Evolutionary conservation across 2,329 filamentous ascomycete genomes (phyloP).

Genomic region (Fusarium graminum): DNA sequence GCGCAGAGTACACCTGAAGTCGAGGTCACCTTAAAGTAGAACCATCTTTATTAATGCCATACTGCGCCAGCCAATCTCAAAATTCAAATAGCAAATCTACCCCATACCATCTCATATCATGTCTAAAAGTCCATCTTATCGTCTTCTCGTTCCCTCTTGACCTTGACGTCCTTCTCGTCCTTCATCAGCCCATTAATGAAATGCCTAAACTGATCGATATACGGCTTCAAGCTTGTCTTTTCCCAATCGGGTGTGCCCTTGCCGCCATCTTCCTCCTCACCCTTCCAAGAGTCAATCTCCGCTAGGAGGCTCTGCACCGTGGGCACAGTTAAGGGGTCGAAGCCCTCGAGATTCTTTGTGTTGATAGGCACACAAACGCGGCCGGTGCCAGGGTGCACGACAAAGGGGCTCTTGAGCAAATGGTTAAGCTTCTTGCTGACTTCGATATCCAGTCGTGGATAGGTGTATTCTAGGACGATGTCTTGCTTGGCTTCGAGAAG

Average conservation of each 20-base stretch:
- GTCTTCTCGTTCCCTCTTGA: slow-evolving; percentile 70
- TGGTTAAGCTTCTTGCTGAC: slow-evolving; percentile 99
- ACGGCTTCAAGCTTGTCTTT: slow-evolving; percentile 94
- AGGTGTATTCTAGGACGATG: slow-evolving; percentile 96
- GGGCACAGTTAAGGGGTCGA: slow-evolving; percentile 89
- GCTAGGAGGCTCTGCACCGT: slow-evolving; percentile 84
- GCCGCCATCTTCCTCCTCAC: slow-evolving; percentile 54
- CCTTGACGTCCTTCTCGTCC: slow-evolving; percentile 72
- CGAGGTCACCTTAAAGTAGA: slow-evolving; percentile 25
- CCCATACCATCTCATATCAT: slow-evolving; percentile 24
- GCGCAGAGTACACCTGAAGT: slow-evolving; percentile 18
- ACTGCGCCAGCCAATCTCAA: slow-evolving; percentile 39
- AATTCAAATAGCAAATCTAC: slow-evolving; percentile 34
- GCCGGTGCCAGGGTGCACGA: slow-evolving; percentile 94
- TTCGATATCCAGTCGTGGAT: slow-evolving; percentile 95
- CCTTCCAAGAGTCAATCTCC: slow-evolving; percentile 88
- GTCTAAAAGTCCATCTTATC: slow-evolving; percentile 66
- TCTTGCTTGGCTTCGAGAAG: slow-evolving; percentile 94
- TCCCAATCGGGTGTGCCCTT: slow-evolving; percentile 83
- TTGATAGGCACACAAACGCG: slow-evolving; percentile 97
- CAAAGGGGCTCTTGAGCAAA: slow-evolving; percentile 96
- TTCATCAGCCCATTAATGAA: slow-evolving; percentile 85
- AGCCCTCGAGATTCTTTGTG: slow-evolving; percentile 76
- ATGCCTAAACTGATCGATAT: slow-evolving; percentile 87
- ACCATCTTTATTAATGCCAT: slow-evolving; percentile 35